Conservation (phyloP, 177 flowering plant species). For the Vitis hybrid region DNA sequence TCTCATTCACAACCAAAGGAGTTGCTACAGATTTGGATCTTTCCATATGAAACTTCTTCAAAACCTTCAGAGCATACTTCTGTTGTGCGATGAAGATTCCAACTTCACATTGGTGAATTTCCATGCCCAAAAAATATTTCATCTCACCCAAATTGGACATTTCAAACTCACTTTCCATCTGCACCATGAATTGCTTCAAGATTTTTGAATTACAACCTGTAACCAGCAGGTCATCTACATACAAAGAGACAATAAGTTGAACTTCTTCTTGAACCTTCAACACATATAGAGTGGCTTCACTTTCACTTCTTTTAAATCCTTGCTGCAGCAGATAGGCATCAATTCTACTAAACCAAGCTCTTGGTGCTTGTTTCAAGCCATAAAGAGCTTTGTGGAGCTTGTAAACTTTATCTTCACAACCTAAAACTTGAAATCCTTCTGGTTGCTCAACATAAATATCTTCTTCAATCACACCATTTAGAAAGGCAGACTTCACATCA, state of each 20-base stretch:
- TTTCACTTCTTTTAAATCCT: not conserved
- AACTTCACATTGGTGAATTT: not conserved
- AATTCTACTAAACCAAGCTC: slow-evolving; percentile 3
- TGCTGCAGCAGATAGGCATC: not conserved
- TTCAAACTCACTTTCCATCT: not conserved
- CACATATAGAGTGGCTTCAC: slow-evolving; percentile 1
- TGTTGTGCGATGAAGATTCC: slow-evolving; percentile 1
- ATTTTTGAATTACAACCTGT: slow-evolving; percentile 1
- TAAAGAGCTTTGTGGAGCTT: not conserved
- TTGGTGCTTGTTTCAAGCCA: slow-evolving; percentile 9
- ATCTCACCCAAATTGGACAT: slow-evolving; percentile 2
- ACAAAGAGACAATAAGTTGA: not conserved
- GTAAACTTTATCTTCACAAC: slow-evolving; percentile 1
- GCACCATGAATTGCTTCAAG: not conserved
- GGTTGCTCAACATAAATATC: slow-evolving; percentile 3
- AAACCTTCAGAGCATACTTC: not conserved
- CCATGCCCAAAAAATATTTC: slow-evolving; percentile 7
- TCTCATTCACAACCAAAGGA: too few species aligned
- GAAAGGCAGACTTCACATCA: slow-evolving; percentile 4
- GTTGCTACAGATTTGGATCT: too few species aligned
- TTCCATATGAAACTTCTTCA: not conserved
- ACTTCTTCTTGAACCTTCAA: not conserved
- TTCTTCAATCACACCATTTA: slow-evolving; percentile 1
- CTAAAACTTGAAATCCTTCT: not conserved
- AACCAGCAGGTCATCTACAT: too few species aligned